Evolutionary conservation across 2,329 filamentous ascomycete species (phyloP), one percentile per base, ranked within the genome.

Genomic region (Lasiodiplodia theobromae): DNA sequence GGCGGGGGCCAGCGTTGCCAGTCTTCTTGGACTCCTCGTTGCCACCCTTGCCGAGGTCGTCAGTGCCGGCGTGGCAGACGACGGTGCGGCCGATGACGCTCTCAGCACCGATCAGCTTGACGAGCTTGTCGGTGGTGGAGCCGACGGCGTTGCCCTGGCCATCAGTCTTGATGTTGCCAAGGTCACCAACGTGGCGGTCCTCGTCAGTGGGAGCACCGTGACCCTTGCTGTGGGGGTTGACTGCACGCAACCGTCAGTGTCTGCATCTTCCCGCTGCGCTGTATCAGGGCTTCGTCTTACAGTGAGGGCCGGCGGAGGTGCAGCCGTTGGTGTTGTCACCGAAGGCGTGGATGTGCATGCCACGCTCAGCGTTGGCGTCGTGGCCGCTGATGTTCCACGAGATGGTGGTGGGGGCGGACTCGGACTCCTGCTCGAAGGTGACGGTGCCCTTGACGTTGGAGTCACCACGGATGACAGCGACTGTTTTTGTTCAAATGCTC

Each of bases 321-420:
- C 96, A 99, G 83, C 96, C 96, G 86, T 99, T 99, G 88, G 96
- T 98, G 89, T 98, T 98, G 89, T 98, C 96, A 82, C 96, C 96
- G 79, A 97, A 99, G 83, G 96, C 93, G 87, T 99, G 96, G 80
- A 99, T 91, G 88, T 99, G 96, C 88, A 98, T 94, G 83, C 93
- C 96, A 84, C 96, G 95, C 90, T 97, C 89, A 80, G 96, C 94
- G 82, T 97, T 97, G 84, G 95, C 79, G 81, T 98, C 94, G 85
- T 97, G 87, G 84, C 96, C 95, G 71, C 88, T 87, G 84, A 99
- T 94, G 84, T 97, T 89, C 91, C 92, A 99, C 79, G 91, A 88
- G 86, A 99, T 88, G 82, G 87, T 95, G 80, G 96, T 98, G 75
- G 91, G 89, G 76, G 88, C 84, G 77, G 86, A 88, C 88, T 97